These are phyloP conservation scores for Aeschynomene evenia DNA, from an alignment of 306 rosid species.

Conservation along the genomic window DNA sequence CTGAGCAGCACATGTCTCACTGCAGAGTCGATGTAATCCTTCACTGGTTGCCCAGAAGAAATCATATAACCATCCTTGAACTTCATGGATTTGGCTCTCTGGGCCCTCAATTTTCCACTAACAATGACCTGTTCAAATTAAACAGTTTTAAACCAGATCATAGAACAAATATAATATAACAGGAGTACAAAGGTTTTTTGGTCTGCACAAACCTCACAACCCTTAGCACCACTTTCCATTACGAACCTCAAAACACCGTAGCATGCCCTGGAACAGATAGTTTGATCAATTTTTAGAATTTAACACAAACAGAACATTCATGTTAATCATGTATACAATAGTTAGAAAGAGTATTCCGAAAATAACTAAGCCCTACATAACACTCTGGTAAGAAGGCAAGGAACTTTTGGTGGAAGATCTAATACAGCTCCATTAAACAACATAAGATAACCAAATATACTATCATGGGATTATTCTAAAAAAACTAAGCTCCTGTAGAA, in stretches of 20 bases:
- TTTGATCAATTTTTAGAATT: background rate
- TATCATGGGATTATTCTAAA: background rate
- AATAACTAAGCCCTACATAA: background rate
- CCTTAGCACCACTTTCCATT: slow-evolving; percentile 68
- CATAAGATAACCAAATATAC: background rate
- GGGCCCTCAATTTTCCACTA: slow-evolving; percentile 76
- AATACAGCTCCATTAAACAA: background rate
- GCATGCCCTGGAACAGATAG: slow-evolving; percentile 47
- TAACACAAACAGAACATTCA: background rate
- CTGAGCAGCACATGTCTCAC: slow-evolving; percentile 77
- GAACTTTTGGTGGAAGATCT: background rate
- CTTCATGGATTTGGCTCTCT: slow-evolving; percentile 76
- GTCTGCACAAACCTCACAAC: slow-evolving; percentile 42
- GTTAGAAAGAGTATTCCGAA: background rate
- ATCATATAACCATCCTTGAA: slow-evolving; percentile 82
- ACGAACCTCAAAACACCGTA: slow-evolving; percentile 64
- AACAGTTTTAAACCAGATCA: background rate
- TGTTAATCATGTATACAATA: too few species aligned
- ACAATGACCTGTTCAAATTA: slow-evolving; percentile 48
- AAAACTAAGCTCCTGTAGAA: background rate
- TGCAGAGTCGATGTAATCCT: slow-evolving; percentile 69
- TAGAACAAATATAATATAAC: background rate
- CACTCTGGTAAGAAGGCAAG: background rate
- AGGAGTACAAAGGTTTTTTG: background rate
- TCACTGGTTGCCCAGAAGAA: slow-evolving; percentile 76